phyloP scores from a whole-genome alignment of 805 yeast species.

The Spathaspora passalidarum region DNA sequence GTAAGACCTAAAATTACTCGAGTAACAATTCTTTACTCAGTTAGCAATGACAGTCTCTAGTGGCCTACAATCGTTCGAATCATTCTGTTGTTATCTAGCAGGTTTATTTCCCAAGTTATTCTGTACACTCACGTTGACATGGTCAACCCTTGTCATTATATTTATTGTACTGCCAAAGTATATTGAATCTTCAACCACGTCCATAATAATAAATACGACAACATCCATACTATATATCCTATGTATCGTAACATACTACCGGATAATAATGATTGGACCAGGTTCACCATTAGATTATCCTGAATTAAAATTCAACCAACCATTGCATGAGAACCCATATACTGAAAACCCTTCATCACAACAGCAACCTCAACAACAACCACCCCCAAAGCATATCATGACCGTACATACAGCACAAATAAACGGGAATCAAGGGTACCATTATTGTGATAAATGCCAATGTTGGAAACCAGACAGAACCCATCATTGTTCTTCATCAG shows the following conservation, averaged over 20 bases:
- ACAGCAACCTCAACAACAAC: neutral
- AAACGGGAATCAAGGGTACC: slow-evolving; percentile 51
- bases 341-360: slow-evolving; percentile 7
- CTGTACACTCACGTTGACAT: slow-evolving; percentile 40
- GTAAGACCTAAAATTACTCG: neutral
- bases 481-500: slow-evolving; percentile 55
- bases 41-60: neutral
- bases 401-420: slow-evolving; percentile 35
- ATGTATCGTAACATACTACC: slow-evolving; percentile 50
- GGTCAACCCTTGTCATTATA: slow-evolving; percentile 45
- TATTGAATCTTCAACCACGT: slow-evolving; percentile 11
- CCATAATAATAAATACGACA: slow-evolving; percentile 15
- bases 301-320: slow-evolving; percentile 27
- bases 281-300: slow-evolving; percentile 65
- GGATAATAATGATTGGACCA: slow-evolving; percentile 52
- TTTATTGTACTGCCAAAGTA: slow-evolving; percentile 15
- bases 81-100: slow-evolving; percentile 12
- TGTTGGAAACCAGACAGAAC: slow-evolving; percentile 61
- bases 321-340: slow-evolving; percentile 15
- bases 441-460: slow-evolving; percentile 54
- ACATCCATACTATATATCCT: slow-evolving; percentile 30
- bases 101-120: slow-evolving; percentile 48
- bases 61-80: neutral
- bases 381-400: slow-evolving; percentile 36
- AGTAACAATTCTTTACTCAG: neutral